Evolutionary conservation across 2,329 filamentous ascomycete genomes (phyloP), one percentile per base, ranked within the genome.

Genomic region (Fonsecaea pedrosoi): DNA sequence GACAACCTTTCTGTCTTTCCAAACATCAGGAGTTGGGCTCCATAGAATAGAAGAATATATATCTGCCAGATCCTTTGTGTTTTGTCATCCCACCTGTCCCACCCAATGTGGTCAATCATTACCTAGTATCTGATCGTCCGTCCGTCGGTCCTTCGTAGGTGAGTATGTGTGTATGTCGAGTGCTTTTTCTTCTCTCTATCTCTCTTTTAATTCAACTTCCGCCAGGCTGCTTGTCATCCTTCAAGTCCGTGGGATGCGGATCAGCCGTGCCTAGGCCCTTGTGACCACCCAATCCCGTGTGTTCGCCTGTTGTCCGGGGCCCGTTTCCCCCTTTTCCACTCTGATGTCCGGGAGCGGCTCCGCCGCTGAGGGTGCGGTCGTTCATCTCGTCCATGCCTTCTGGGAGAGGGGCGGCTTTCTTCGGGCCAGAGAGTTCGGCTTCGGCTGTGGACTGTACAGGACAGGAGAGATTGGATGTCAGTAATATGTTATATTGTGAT

Each of bases 321-420:
- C 78, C 76, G 42, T 78, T 74, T 1, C 77, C 76, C 5, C 78
- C 78, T 73, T 80, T 79, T 48, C 78, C 78, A 50, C 75, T 77
- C 30, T 77, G 76, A 30, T 59, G 18, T 35, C 65, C 64, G 30
- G 64, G 73, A 42, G 69, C 73, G 12, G 73, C 73, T 5, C 65
- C 63, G 4, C 74, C 74, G 50, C 74, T 75, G 71, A 64, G 69
- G 18, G 65, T 59, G 5, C 38, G 73, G 48, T 70, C 68, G 6
- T 75, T 67, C 32, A 74, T 72, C 30, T 74, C 62, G n/a, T 70
- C 73, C 38, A 74, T 75, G 54, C 73, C 72, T 45, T 78, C 77
- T 30, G 78, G 78, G 63, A 80, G 70, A 10, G 72, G 70, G 10
- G 78, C 78, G 30, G 74, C 73, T 69, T 77, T 77, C 63, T 76